Base-by-base conservation (phyloP, 2,329 filamentous ascomycete species). In the Coniochaeta sp. region DNA sequence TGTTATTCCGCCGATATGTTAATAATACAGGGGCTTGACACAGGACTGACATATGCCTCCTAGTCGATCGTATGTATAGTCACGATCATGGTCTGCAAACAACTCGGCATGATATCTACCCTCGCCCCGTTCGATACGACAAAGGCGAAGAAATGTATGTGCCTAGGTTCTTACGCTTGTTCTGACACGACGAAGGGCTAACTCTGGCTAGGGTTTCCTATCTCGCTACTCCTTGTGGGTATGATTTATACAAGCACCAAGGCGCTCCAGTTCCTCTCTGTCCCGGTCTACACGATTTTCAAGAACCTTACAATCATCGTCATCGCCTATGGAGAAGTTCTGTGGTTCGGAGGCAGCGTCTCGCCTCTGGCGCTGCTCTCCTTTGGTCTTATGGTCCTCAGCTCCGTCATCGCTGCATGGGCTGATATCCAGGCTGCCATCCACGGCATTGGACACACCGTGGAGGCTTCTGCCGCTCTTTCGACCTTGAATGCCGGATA, bases 181-280 rank as follows among this genome's bases (percentile, higher is more conserved):
- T 5, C 22, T 16, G 55, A 40, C 36, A 42, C 54, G 19, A 26
- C 10, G 14, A 7, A 47, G 19, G 19, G 34, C 54, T 56, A 38
- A 56, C 54, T 4, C 30, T 7, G 7, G 4, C 32, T 68, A 96
- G 91, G 93, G 95, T 96, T 98, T 71, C 95, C 95, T 56, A 91
- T 99, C 70, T 96, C 95, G 61, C 81, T 97, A 59, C 89, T 98
- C 63, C 87, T 99, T 65, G 95, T 98, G 71, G 93, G 92, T 73
- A 99, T 98, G 95, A 98, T 99, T 76, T 99, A 98, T 78, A 98
- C 95, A 59, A 88, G 91, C 70, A 95, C 91, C 70, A 97, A 97
- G 80, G 92, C 95, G 22, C 86, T 99, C 54, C 92, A 97, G 77
- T 98, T 88, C 77, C 89, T 99, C 63, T 97, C 93, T 34, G 96